phyloP scores from a whole-genome alignment of 164 flowering plant genomes.

The Santalum album region DNA sequence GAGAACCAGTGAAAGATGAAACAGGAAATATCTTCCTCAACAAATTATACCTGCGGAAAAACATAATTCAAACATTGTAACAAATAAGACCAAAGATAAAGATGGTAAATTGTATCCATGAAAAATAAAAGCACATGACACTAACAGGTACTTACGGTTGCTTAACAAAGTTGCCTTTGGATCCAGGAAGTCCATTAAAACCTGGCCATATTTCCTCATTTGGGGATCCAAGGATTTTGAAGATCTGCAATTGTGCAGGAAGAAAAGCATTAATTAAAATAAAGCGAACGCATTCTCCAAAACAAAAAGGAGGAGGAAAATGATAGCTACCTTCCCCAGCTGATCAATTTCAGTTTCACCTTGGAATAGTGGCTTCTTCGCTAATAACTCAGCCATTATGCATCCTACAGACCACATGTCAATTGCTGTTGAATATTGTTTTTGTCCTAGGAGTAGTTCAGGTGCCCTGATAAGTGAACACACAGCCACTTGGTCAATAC shows the following conservation, averaged over 20 bases:
- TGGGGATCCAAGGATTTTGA: slow-evolving; percentile 74
- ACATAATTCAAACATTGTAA: too few relatives aligned
- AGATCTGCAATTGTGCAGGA: slow-evolving; percentile 44
- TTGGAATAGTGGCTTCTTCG: slow-evolving; percentile 47
- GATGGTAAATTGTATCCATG: slow-evolving; percentile 20
- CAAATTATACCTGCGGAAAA: slow-evolving; percentile 66
- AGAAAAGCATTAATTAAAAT: not conserved
- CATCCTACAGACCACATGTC: slow-evolving; percentile 94
- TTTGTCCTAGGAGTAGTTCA: slow-evolving; percentile 57
- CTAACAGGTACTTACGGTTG: slow-evolving; percentile 53
- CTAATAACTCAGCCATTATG: slow-evolving; percentile 70
- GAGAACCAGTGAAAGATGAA: slow-evolving; percentile 79
- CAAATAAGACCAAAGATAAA: too few relatives aligned
- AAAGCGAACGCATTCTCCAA: not conserved
- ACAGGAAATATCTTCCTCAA: slow-evolving; percentile 79
- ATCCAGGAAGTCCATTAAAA: slow-evolving; percentile 68
- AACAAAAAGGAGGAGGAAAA: not conserved
- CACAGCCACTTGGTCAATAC: not conserved
- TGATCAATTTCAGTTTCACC: slow-evolving; percentile 64
- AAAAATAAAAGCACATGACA: slow-evolving; percentile 2
- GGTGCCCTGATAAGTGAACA: slow-evolving; percentile 49
- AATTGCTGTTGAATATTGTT: slow-evolving; percentile 67
- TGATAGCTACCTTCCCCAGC: slow-evolving; percentile 42
- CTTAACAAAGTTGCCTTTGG: slow-evolving; percentile 67
- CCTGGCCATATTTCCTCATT: slow-evolving; percentile 93